Evolutionary conservation across 306 rosid genomes (phyloP).

Genomic region (Quercus agrifolia): DNA sequence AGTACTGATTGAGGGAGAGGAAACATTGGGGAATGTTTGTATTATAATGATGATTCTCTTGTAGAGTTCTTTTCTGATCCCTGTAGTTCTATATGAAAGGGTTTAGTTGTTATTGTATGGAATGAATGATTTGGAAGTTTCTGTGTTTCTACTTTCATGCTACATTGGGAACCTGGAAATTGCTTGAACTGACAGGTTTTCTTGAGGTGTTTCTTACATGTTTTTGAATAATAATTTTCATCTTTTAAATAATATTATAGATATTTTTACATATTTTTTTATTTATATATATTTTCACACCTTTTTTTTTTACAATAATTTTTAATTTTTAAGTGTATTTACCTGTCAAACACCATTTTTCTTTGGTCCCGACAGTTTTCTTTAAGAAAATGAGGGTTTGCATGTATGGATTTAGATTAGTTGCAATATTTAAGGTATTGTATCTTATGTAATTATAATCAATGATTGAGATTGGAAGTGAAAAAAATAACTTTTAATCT

Average conservation of each 20-base stretch:
- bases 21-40: not conserved
- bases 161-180: not conserved
- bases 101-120: no score
- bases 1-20: conserved; percentile 12
- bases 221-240: no score
- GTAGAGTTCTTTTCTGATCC: not conserved
- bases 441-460: no score
- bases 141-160: not conserved
- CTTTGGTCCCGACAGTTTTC: not conserved
- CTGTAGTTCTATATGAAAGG: not conserved
- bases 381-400: not conserved
- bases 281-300: no score
- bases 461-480: no score
- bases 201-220: no score
- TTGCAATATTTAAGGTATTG: no score
- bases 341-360: not conserved
- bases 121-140: not conserved
- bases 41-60: not conserved
- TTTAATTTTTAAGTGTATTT: no score
- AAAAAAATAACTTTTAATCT: no score
- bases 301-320: no score
- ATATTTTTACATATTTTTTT: no score
- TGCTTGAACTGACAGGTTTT: not conserved
- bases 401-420: not conserved
- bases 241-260: no score